phyloP scores from a whole-genome alignment of 768 basidiomycete species.

The Pluteus cervinus region DNA sequence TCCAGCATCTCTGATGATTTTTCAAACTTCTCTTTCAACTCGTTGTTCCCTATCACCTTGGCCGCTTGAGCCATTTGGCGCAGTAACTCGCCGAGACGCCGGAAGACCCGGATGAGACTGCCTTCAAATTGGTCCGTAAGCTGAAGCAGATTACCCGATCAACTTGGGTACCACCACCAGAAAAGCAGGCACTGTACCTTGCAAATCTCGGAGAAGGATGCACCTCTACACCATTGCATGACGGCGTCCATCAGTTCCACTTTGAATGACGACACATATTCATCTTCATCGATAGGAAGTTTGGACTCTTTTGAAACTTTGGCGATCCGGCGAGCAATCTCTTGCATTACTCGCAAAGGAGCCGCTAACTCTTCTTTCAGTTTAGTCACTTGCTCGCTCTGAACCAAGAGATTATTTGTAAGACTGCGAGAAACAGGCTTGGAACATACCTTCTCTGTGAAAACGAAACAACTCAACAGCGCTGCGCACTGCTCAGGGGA shows the following conservation, averaged over 20 bases:
- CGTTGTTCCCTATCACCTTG: conserved; percentile 93
- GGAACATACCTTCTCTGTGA: conserved; percentile 78
- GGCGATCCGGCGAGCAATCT: conserved; percentile 92
- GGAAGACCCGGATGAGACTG: conserved; percentile 92
- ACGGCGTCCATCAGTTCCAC: conserved; percentile 99
- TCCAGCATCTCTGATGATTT: conserved; percentile 90
- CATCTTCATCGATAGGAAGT: conserved; percentile 82
- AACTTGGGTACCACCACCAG: conserved; percentile 1
- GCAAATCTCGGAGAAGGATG: conserved; percentile 93
- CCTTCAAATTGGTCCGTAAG: conserved; percentile 97
- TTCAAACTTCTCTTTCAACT: conserved; percentile 91
- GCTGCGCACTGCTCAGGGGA: conserved; percentile 90
- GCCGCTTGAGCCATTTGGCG: conserved; percentile 95
- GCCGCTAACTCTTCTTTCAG: conserved; percentile 92
- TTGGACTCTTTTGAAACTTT: conserved; percentile 95
- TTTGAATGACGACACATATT: conserved; percentile 96
- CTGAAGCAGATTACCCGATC: conserved; percentile 32
- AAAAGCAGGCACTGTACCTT: conserved; percentile 55
- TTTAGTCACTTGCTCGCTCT: conserved; percentile 84
- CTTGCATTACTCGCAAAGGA: conserved; percentile 92
- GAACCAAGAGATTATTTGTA: conserved; percentile 4
- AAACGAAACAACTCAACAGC: conserved; percentile 96
- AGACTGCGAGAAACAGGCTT: not conserved
- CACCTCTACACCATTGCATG: conserved; percentile 96
- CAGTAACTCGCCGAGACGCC: conserved; percentile 88